A percentile compares a stretch with the other conserved stretches of the same genome.
These are phyloP conservation scores for Microdochium nivale DNA, from an alignment of 2,329 filamentous ascomycete genomes.

Conservation along the genomic window DNA sequence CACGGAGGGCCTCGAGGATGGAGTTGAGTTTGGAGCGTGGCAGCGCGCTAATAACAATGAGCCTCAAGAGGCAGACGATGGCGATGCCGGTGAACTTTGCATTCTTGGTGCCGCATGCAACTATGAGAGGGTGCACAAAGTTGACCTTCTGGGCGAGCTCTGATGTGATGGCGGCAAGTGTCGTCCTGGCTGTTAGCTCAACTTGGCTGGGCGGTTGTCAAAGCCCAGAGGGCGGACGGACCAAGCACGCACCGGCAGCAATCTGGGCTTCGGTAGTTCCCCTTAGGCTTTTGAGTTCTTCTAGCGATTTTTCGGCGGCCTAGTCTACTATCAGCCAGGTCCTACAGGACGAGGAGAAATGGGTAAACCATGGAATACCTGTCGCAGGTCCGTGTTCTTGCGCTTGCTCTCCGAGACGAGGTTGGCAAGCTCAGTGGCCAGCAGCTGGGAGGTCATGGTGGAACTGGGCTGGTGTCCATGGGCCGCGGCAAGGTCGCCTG, in stretches of 20 bases:
- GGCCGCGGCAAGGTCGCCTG: constrained; percentile 1
- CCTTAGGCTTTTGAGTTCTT: constrained; percentile 73
- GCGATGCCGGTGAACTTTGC: constrained; percentile 82
- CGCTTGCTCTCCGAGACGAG: constrained; percentile 93
- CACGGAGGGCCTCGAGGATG: constrained; percentile 78
- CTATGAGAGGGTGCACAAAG: constrained; percentile 89
- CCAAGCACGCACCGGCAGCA: constrained; percentile 50
- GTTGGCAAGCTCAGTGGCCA: constrained; percentile 80
- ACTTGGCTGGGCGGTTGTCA: neutral
- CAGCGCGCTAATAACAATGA: constrained; percentile 75
- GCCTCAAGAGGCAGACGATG: constrained; percentile 78
- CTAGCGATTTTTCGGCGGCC: constrained; percentile 89
- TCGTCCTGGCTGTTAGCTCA: constrained; percentile 3
- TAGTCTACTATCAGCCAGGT: constrained; percentile 21
- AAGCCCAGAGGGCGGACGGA: constrained; percentile 5
- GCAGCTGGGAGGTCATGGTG: constrained; percentile 84
- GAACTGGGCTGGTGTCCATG: constrained; percentile 14
- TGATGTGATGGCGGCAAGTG: constrained; percentile 28
- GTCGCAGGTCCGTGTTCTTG: constrained; percentile 83
- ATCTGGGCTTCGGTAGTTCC: constrained; percentile 69
- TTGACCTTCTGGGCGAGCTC: constrained; percentile 74
- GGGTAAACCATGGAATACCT: constrained; percentile 39
- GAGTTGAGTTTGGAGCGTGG: constrained; percentile 74
- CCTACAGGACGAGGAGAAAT: constrained; percentile 1
- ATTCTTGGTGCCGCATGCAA: constrained; percentile 87